Evolutionary conservation across 2,329 filamentous ascomycete genomes (phyloP), one percentile per base, ranked within the genome.

Genomic region (Scytalidium sp.): DNA sequence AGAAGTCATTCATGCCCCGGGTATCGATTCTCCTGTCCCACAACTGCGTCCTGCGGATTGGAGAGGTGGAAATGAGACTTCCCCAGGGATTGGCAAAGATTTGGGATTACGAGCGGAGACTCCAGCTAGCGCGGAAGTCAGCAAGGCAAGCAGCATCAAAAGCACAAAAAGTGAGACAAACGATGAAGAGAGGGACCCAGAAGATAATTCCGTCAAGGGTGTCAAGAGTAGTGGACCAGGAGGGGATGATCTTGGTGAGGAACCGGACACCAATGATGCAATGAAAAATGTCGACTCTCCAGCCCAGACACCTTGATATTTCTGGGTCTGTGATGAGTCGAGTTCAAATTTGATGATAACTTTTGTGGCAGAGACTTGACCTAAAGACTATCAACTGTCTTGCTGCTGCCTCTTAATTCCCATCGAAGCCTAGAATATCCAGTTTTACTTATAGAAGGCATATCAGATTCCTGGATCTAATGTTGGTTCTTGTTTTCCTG

Each of bases 21-120:
- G 74, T 15, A 74, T 80, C 29, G 83, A 84, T 3, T 83, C 87
- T 46, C 79, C 83, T 0, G 84, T 96, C 3, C 80, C 80, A 1
- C 86, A 96, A 69, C 80, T 81, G 57, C 72, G 43, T 6, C 51
- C 61, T 83, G 74, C 90, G 1, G 83, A 95, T 63, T 96, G 90
- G 90, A 83, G 84, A 51, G 87, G 87, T 1, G 73, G 65, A 0
- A 71, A 76, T 41, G 61, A 62, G 3, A 71, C 72, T 41, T 72
- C 74, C 17, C 73, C 76, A n/a, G 70, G 69, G 6, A 69, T 75
- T 11, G 75, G 80, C 52, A 88, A 84, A 62, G 79, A 83, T 43
- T 70, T 95, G 1, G 90, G 90, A 0, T 62, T 94, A 45, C 72
- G 87, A 22, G 79, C 76, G 3, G 79, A 83, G 51, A 85, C 79